Conservation (phyloP, 805 yeast species). For the Scheffersomyces lignosus region DNA sequence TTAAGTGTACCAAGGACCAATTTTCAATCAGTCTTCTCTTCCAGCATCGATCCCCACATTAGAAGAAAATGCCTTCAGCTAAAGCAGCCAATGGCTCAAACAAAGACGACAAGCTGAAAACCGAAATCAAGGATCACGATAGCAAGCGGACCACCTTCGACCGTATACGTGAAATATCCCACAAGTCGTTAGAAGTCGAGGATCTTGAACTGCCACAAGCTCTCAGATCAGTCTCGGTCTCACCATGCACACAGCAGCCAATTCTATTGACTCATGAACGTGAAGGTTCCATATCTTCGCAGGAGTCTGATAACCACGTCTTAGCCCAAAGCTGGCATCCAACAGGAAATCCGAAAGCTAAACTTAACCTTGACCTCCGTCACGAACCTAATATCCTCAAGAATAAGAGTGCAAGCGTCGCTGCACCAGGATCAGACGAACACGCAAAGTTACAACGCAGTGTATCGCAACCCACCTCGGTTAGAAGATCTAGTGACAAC, state of each 20-base stretch:
- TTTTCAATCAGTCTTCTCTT: too few relatives aligned
- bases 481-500: slow-evolving; percentile 9
- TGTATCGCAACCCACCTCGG: slow-evolving; percentile 10
- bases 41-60: too few relatives aligned
- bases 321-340: slow-evolving; percentile 11
- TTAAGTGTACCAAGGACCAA: too few relatives aligned
- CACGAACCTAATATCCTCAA: background rate
- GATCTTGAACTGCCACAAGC: too few relatives aligned
- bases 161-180: too few relatives aligned
- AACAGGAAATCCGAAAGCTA: background rate
- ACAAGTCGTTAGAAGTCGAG: too few relatives aligned
- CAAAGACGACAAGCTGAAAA: too few relatives aligned
- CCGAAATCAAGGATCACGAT: too few relatives aligned
- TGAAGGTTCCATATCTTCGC: background rate
- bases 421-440: background rate
- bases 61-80: too few relatives aligned
- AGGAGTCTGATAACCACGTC: slow-evolving; percentile 5
- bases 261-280: background rate
- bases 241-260: background rate
- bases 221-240: slow-evolving; percentile 1
- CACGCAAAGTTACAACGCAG: slow-evolving; percentile 9
- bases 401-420: background rate
- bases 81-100: too few relatives aligned
- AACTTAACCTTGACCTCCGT: background rate
- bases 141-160: too few relatives aligned